A percentile compares a stretch with the other conserved stretches of the same genome.
Conservation (phyloP, 2,329 filamentous ascomycete species). For the Keithomyces neogunnii region DNA sequence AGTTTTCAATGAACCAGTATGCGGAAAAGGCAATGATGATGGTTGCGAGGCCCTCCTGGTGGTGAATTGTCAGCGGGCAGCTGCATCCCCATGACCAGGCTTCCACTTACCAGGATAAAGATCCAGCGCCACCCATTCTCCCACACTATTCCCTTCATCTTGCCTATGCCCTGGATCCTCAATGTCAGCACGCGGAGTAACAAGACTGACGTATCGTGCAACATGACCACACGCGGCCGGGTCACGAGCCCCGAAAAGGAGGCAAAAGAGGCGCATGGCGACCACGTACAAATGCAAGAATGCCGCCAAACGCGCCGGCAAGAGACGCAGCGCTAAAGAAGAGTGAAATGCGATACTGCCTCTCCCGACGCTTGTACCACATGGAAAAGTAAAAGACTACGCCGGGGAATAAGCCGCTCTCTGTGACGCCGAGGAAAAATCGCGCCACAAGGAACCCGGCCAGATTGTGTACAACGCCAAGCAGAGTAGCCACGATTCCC, state of each 20-base stretch:
- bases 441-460: slow-evolving; percentile 43
- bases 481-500: slow-evolving; percentile 44
- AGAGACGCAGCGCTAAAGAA: slow-evolving; percentile 48
- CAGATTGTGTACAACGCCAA: slow-evolving; percentile 40
- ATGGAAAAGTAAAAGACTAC: slow-evolving; percentile 42
- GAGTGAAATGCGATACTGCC: slow-evolving; percentile 45
- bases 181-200: background rate
- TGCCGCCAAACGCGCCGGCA: slow-evolving; percentile 48
- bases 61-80: background rate
- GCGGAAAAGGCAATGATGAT: slow-evolving; percentile 20
- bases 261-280: background rate
- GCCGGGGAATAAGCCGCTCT: slow-evolving; percentile 43
- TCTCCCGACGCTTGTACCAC: slow-evolving; percentile 47
- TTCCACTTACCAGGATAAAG: slow-evolving; percentile 50
- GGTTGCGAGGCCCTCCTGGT: background rate
- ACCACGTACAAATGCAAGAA: slow-evolving; percentile 39
- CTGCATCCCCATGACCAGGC: background rate
- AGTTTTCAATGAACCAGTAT: slow-evolving; percentile 59
- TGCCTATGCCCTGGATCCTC: slow-evolving; percentile 38
- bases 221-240: background rate
- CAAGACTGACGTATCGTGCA: background rate
- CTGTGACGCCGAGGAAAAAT: slow-evolving; percentile 48
- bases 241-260: background rate
- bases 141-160: slow-evolving; percentile 37
- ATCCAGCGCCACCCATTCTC: slow-evolving; percentile 52